Evolutionary conservation across 1,139 yeast species (phyloP).

Genomic region (Candida sp.): DNA sequence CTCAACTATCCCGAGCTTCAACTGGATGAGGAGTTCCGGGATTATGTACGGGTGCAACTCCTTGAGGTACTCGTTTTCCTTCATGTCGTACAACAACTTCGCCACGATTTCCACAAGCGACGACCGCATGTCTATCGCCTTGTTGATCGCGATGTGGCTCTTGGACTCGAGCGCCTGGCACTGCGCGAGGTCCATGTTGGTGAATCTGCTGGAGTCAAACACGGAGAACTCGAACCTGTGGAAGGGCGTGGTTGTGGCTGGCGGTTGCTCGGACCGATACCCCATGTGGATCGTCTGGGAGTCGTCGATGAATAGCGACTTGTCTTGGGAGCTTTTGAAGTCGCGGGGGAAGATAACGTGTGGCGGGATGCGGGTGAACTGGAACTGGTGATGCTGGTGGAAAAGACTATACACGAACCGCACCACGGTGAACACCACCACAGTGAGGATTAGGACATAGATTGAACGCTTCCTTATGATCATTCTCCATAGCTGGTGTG

Average conservation of each 20-base stretch:
- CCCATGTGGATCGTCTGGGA: background rate
- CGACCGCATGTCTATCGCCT: constrained; percentile 23
- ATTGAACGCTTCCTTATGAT: background rate
- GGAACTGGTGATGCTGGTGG: background rate
- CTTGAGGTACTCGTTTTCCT: constrained; percentile 22
- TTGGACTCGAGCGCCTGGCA: constrained; percentile 19
- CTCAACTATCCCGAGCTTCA: constrained; percentile 29
- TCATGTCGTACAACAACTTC: constrained; percentile 17
- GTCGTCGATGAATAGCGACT: background rate
- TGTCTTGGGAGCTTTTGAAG: background rate
- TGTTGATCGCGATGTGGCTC: constrained; percentile 19
- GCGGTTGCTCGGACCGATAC: background rate
- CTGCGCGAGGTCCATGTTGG: constrained; percentile 19
- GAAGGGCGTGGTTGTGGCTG: background rate
- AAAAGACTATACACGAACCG: background rate
- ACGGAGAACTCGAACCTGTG: constrained; percentile 15
- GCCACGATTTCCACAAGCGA: constrained; percentile 22
- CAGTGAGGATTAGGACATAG: background rate
- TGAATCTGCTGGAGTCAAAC: constrained; percentile 20
- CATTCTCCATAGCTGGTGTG: background rate
- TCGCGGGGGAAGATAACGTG: background rate
- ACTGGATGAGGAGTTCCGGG: constrained; percentile 27
- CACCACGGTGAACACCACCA: background rate
- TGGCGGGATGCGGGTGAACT: background rate
- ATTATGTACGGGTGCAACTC: constrained; percentile 31